These are phyloP conservation scores for Solanum arcanum DNA, from an alignment of 257 asterid species.

Conservation along the genomic window DNA sequence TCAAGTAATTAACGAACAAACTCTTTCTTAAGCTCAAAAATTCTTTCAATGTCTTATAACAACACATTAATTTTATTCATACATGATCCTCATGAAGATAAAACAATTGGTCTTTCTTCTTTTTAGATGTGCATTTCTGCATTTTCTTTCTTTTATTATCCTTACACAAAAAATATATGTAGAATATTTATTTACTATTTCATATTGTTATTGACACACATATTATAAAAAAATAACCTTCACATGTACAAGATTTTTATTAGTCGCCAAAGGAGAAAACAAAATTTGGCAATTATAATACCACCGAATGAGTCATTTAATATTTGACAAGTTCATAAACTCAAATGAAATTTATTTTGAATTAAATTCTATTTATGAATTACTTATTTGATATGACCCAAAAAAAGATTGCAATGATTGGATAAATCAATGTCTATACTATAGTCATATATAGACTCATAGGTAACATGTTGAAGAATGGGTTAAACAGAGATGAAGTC, in stretches of 20 bases:
- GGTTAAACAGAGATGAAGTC: background rate
- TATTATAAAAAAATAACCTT: background rate
- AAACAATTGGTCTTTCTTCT: too few relatives aligned
- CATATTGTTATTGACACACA: too few relatives aligned
- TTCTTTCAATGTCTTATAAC: too few relatives aligned
- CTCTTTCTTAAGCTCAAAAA: too few relatives aligned
- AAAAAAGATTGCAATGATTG: background rate
- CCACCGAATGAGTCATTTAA: background rate
- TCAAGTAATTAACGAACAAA: too few relatives aligned
- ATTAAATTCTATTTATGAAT: background rate
- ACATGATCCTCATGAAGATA: too few relatives aligned
- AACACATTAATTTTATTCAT: too few relatives aligned
- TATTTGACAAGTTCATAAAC: background rate
- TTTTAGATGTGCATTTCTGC: too few relatives aligned
- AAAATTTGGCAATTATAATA: background rate
- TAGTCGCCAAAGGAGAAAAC: background rate
- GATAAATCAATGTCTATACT: background rate
- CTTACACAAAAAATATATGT: too few relatives aligned
- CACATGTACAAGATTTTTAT: background rate
- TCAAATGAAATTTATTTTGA: background rate
- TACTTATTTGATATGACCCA: background rate
- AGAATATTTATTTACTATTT: too few relatives aligned
- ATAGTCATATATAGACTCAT: background rate
- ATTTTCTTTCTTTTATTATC: too few relatives aligned
- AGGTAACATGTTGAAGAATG: background rate